Percentiles rank a stretch among this genome's conserved stretches.
These are phyloP conservation scores for Papiliotrema terrestris DNA, from an alignment of 1,284 basidiomycete genomes.

Conservation along the genomic window DNA sequence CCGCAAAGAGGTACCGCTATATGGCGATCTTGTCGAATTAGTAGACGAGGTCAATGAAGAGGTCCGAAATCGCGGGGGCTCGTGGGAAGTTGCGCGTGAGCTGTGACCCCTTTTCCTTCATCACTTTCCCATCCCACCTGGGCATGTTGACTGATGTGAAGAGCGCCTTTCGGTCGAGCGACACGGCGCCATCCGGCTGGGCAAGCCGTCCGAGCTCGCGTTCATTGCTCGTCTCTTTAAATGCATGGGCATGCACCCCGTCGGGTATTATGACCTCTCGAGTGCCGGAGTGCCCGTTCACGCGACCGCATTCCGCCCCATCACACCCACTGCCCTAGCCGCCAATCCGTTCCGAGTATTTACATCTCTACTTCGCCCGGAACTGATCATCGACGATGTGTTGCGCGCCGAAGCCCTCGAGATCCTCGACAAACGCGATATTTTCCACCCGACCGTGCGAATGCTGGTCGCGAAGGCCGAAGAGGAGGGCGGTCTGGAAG, in stretches of 20 bases:
- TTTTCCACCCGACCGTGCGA: slow-evolving; percentile 41
- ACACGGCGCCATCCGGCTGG: slow-evolving; percentile 51
- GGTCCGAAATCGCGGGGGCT: neutral
- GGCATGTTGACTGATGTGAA: neutral
- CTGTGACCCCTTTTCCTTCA: neutral
- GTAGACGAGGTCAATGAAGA: slow-evolving; percentile 45
- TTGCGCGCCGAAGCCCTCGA: slow-evolving; percentile 33
- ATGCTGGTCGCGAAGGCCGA: slow-evolving; percentile 42
- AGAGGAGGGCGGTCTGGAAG: slow-evolving; percentile 25
- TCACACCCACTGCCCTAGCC: slow-evolving; percentile 30
- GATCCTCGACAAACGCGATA: slow-evolving; percentile 38
- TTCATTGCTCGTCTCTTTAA: slow-evolving; percentile 47
- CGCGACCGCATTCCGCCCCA: slow-evolving; percentile 49
- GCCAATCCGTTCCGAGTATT: slow-evolving; percentile 51
- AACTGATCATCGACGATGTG: slow-evolving; percentile 35
- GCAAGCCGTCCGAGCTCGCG: slow-evolving; percentile 43
- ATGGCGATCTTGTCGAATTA: slow-evolving; percentile 48
- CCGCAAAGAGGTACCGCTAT: slow-evolving; percentile 48
- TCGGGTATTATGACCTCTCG: slow-evolving; percentile 51
- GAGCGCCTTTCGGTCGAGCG: slow-evolving; percentile 48
- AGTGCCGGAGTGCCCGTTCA: slow-evolving; percentile 49
- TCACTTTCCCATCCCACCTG: neutral
- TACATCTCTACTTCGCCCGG: slow-evolving; percentile 46
- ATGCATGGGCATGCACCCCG: slow-evolving; percentile 48
- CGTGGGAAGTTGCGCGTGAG: slow-evolving; percentile 19